Base-by-base conservation (phyloP, 495 filamentous ascomycete species). In the Acidomyces sp. region DNA sequence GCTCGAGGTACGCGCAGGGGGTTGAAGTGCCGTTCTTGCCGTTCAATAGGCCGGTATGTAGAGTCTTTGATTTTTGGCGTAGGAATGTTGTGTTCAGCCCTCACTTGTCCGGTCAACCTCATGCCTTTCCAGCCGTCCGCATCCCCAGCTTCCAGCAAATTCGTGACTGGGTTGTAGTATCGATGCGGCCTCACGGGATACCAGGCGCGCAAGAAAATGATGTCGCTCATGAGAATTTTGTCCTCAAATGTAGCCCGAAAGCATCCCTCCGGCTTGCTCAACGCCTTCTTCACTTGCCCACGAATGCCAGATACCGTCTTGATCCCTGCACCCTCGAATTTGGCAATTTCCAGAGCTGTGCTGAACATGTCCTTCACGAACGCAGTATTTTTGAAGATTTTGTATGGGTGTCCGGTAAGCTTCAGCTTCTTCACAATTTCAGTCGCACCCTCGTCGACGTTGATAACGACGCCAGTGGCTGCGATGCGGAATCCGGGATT, bases 341-440 rank as follows among this genome's bases (percentile, higher is more conserved):
- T 96, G 58, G 90, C 88, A 43, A 96, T 85, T 57, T 97, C 90
- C 11, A 97, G 71, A 0, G 82, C 66, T 0, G 78, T 78, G 53
- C 72, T 86, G 68, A 97, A 97, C 90, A 97, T 97, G 59, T 95
- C 85, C 57, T 86, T 88, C 67, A 97, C 90, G 62, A 97, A 96
- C 13, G 90, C 85, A 0, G 90, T 97, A 63, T 97, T 97, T 57
- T 92, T 92, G 73, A 94, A 97, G 61, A 97, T 93, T 67, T 96
- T 97, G 65, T 85, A 87, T 4, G 90, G 85, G 20, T 74, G 68
- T 48, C 86, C 86, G 12, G 84, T 92, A 20, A 97, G 72, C 58
- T 96, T 97, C 52, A 97, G 75, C 68, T 97, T 97, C 70, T 97
- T 97, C 54, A 96, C 92, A 49, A 97, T 95, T 54, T 95, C 88